phyloP scores from a whole-genome alignment of 768 basidiomycete species.

The Trametes elegans region DNA sequence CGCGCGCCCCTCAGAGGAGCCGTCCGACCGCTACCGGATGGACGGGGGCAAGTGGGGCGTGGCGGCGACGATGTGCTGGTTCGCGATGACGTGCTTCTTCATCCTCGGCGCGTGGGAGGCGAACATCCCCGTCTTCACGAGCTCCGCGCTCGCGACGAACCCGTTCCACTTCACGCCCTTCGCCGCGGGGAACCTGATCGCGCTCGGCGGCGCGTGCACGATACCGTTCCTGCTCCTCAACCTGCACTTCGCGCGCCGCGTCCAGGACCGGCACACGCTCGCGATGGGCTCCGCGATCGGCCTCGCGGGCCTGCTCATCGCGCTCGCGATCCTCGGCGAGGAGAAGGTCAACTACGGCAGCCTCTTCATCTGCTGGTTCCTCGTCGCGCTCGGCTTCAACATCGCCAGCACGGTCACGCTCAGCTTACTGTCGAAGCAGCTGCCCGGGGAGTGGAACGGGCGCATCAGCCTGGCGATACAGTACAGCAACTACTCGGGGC shows the following conservation, averaged over 20 bases:
- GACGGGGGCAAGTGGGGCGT: slow-evolving; percentile 46
- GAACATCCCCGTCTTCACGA: slow-evolving; percentile 61
- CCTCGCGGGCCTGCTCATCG: too few species aligned
- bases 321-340: slow-evolving; percentile 44
- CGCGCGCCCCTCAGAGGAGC: background rate
- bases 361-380: slow-evolving; percentile 50
- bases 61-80: slow-evolving; percentile 65
- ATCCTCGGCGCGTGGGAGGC: slow-evolving; percentile 69
- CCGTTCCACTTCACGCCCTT: slow-evolving; percentile 58
- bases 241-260: slow-evolving; percentile 51
- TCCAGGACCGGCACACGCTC: too few species aligned
- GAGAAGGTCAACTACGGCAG: slow-evolving; percentile 44
- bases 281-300: too few species aligned
- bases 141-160: slow-evolving; percentile 25
- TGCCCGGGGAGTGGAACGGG: slow-evolving; percentile 61
- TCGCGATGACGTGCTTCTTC: slow-evolving; percentile 68
- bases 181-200: slow-evolving; percentile 68
- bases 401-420: slow-evolving; percentile 72
- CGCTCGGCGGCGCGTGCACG: slow-evolving; percentile 57
- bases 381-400: slow-evolving; percentile 69
- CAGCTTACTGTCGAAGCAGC: slow-evolving; percentile 65
- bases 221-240: slow-evolving; percentile 69
- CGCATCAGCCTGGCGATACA: slow-evolving; percentile 61
- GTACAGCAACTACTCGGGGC: slow-evolving; percentile 67
- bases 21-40: slow-evolving; percentile 7